A percentile compares a stretch with the other conserved stretches of the same genome.
These are phyloP conservation scores for Apostasia ramifera DNA, from an alignment of 106 monocot genomes.

Conservation along the genomic window DNA sequence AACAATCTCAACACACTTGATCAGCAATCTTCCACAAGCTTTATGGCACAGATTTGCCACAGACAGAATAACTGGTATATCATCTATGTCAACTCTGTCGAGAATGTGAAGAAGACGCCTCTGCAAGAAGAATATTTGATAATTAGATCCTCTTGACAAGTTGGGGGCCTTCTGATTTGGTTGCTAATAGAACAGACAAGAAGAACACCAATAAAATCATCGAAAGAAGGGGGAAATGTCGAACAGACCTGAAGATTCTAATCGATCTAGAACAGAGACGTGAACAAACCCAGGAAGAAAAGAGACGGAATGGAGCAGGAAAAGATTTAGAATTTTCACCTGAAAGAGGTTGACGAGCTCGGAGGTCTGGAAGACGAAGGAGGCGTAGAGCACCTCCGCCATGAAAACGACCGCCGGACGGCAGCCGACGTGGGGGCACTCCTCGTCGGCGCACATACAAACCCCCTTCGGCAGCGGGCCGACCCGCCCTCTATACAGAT, in stretches of 20 bases:
- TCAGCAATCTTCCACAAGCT: conserved; percentile 31
- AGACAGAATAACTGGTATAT: conserved; percentile 44
- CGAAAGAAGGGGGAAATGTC: not conserved
- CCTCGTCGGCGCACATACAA: conserved; percentile 60
- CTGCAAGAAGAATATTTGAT: conserved; percentile 28
- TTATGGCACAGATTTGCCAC: conserved; percentile 43
- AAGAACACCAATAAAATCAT: no score
- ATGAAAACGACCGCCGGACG: conserved; percentile 65
- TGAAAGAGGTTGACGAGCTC: conserved; percentile 81
- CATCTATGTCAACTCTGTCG: conserved; percentile 51
- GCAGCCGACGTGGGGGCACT: conserved; percentile 54
- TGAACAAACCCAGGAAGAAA: not conserved
- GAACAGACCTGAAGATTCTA: no score
- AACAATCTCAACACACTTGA: conserved; percentile 46
- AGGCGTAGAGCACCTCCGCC: conserved; percentile 50
- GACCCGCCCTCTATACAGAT: conserved; percentile 59
- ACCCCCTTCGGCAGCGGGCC: conserved; percentile 33
- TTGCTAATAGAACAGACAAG: no score
- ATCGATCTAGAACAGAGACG: no score
- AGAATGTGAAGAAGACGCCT: conserved; percentile 67
- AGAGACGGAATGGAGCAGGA: not conserved
- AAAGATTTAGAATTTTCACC: conserved; percentile 20
- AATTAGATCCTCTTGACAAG: no score
- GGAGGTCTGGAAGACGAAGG: conserved; percentile 47
- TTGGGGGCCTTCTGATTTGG: no score